Percentiles rank a stretch among this genome's conserved stretches.
Evolutionary conservation across 1,284 basidiomycete species (phyloP).

Genomic region (Anthracocystis setariae): DNA sequence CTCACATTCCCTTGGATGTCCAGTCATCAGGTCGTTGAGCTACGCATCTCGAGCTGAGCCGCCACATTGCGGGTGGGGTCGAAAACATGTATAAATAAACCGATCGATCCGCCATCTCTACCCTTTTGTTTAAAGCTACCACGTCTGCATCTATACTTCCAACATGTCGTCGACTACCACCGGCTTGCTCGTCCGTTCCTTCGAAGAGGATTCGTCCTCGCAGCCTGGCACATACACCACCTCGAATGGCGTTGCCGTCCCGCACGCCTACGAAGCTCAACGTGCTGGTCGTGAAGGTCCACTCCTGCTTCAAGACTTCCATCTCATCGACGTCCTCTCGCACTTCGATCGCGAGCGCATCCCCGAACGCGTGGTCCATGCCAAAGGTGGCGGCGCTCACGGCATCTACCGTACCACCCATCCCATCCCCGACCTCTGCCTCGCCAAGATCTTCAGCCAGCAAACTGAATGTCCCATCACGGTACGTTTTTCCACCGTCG

Average conservation of each 20-base stretch:
- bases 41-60: too few relatives aligned
- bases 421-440: conserved; percentile 45
- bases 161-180: conserved; percentile 36
- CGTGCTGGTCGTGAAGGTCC: conserved; percentile 80
- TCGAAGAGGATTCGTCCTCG: conserved; percentile 34
- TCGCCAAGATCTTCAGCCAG: conserved; percentile 43
- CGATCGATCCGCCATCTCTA: too few relatives aligned
- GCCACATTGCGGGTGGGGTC: too few relatives aligned
- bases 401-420: conserved; percentile 54
- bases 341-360: conserved; percentile 65
- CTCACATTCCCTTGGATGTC: too few relatives aligned
- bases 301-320: conserved; percentile 77
- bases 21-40: too few relatives aligned
- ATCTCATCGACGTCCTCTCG: conserved; percentile 50
- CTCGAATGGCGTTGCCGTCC: conserved; percentile 48
- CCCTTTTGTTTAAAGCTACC: too few relatives aligned
- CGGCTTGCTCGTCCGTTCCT: conserved; percentile 28
- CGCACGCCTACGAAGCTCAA: conserved; percentile 79
- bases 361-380: conserved; percentile 64
- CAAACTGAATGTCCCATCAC: conserved; percentile 43
- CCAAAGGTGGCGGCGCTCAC: conserved; percentile 60
- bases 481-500: conserved; percentile 56
- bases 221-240: conserved; percentile 44
- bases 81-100: too few relatives aligned
- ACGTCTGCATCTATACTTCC: not conserved